Conservation (phyloP, 1,284 basidiomycete genomes). For the Anthracocystis panici-leucophaei region DNA sequence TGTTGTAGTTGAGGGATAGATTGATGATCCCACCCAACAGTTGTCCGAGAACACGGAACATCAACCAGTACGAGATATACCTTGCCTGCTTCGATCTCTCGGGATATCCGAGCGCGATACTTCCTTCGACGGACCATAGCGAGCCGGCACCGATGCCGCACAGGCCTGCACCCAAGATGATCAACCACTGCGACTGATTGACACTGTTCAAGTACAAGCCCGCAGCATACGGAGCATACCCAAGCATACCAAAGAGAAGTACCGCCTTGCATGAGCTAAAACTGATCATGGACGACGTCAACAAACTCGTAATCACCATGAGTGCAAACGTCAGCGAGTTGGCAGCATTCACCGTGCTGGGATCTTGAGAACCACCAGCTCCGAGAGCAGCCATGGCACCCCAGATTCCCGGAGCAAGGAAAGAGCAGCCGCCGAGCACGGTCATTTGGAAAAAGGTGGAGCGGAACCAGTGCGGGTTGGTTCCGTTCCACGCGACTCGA, state of each 20-base stretch:
- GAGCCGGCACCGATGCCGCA: conserved; percentile 70
- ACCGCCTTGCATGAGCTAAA: conserved; percentile 62
- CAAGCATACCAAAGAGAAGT: conserved; percentile 63
- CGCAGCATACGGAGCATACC: conserved; percentile 69
- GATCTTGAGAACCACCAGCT: conserved; percentile 64
- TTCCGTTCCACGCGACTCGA: conserved; percentile 32
- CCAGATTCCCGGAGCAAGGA: conserved; percentile 69
- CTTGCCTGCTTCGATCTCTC: conserved; percentile 64
- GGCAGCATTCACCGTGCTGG: conserved; percentile 68
- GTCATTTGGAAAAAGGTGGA: conserved; percentile 61
- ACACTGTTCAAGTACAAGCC: conserved; percentile 65
- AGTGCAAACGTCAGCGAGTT: conserved; percentile 69
- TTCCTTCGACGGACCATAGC: conserved; percentile 66
- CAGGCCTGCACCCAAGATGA: conserved; percentile 69
- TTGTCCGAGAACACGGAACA: conserved; percentile 64
- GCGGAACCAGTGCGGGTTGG: conserved; percentile 49
- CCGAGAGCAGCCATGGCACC: conserved; percentile 67
- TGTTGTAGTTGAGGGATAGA: conserved; percentile 68
- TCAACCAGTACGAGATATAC: conserved; percentile 69
- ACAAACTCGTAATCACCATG: conserved; percentile 68
- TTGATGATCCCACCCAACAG: conserved; percentile 70
- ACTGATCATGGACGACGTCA: conserved; percentile 54
- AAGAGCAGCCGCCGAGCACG: conserved; percentile 68
- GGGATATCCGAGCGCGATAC: conserved; percentile 64
- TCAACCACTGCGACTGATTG: conserved; percentile 65